These are phyloP conservation scores for Casuarina glauca DNA, from an alignment of 306 rosid genomes.

Conservation along the genomic window DNA sequence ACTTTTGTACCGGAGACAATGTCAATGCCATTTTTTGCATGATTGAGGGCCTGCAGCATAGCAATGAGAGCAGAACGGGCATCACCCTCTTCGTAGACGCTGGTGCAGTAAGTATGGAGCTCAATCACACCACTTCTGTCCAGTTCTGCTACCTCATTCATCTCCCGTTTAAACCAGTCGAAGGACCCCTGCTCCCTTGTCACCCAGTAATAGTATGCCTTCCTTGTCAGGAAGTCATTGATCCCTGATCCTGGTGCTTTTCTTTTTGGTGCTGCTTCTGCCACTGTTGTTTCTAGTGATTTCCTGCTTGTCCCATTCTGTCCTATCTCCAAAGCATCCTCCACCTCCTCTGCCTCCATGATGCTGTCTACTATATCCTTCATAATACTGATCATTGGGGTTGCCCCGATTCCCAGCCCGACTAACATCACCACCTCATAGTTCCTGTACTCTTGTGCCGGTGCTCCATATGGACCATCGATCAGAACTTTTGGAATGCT, in stretches of 20 bases:
- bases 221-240: constrained; percentile 40
- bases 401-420: constrained; percentile 71
- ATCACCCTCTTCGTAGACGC: constrained; percentile 78
- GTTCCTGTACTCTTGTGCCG: constrained; percentile 69
- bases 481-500: constrained; percentile 56
- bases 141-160: constrained; percentile 64
- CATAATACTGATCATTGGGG: constrained; percentile 70
- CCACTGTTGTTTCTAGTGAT: constrained; percentile 19
- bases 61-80: constrained; percentile 77
- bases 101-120: constrained; percentile 63
- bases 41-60: constrained; percentile 62
- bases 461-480: constrained; percentile 81
- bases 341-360: constrained; percentile 45
- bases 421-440: constrained; percentile 65
- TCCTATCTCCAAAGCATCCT: constrained; percentile 32
- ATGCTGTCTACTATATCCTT: constrained; percentile 60
- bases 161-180: constrained; percentile 68
- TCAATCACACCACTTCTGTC: constrained; percentile 57
- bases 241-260: not conserved
- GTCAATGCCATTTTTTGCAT: constrained; percentile 67
- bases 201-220: constrained; percentile 69
- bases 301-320: constrained; percentile 17
- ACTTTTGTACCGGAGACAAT: constrained; percentile 63
- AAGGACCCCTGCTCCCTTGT: constrained; percentile 69
- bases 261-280: not conserved